Conservation (phyloP, 805 yeast species). For the Ogataea angusta region DNA sequence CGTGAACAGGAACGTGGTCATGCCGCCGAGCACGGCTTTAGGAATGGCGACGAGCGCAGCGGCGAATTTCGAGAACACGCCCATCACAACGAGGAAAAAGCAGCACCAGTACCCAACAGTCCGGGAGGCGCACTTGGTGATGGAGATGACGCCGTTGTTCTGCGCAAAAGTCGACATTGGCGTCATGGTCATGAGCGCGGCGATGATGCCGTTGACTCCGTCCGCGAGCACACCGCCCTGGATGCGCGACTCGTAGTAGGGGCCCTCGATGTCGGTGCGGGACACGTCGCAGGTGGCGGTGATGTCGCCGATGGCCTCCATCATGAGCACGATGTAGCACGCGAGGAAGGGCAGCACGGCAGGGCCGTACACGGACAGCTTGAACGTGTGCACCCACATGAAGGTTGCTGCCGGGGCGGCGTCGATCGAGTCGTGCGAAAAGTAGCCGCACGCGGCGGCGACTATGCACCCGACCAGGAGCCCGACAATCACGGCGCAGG, state of each 20-base stretch:
- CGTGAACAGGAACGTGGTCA: constrained; percentile 60
- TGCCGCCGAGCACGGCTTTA: constrained; percentile 78
- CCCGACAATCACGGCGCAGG: constrained; percentile 89
- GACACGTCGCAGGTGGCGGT: constrained; percentile 94
- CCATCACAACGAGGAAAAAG: constrained; percentile 79
- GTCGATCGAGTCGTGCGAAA: constrained; percentile 52
- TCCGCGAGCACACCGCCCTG: constrained; percentile 94
- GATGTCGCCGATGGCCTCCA: constrained; percentile 94
- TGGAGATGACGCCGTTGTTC: constrained; percentile 90
- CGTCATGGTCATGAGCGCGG: constrained; percentile 79
- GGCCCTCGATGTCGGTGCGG: constrained; percentile 79
- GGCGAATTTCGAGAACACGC: constrained; percentile 80
- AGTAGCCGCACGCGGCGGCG: constrained; percentile 88
- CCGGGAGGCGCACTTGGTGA: constrained; percentile 89
- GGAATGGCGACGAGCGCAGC: constrained; percentile 88
- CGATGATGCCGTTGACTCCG: constrained; percentile 74
- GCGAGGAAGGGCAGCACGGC: constrained; percentile 83
- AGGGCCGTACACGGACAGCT: constrained; percentile 74
- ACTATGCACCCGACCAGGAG: constrained; percentile 85
- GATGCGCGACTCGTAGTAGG: constrained; percentile 72
- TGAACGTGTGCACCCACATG: constrained; percentile 85
- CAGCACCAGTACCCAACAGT: constrained; percentile 53
- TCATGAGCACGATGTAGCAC: constrained; percentile 74
- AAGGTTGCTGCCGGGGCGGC: constrained; percentile 81
- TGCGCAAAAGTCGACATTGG: constrained; percentile 93